These are phyloP conservation scores for Diaporthe aspalathi DNA, from an alignment of 2,329 filamentous ascomycete species.

Conservation along the genomic window DNA sequence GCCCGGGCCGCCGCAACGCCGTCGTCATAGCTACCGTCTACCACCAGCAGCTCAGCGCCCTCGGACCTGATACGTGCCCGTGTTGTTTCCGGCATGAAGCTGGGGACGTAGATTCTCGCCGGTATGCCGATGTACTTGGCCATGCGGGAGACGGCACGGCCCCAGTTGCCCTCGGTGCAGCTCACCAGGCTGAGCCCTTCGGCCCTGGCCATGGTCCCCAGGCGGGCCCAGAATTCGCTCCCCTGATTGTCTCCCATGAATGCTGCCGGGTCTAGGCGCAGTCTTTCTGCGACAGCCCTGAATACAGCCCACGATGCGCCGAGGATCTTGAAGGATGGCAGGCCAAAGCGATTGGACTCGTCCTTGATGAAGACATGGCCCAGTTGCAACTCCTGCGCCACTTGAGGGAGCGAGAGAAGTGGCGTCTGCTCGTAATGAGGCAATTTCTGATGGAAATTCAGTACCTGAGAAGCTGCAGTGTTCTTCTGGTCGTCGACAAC, in stretches of 20 bases:
- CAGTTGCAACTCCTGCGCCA: conserved; percentile 70
- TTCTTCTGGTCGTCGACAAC: neutral
- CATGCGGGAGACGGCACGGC: conserved; percentile 78
- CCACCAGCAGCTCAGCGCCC: conserved; percentile 68
- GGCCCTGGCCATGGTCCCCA: conserved; percentile 13
- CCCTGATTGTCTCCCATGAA: conserved; percentile 6
- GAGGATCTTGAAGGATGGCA: conserved; percentile 84
- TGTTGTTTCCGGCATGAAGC: conserved; percentile 65
- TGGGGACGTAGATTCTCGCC: conserved; percentile 72
- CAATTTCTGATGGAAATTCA: conserved; percentile 68
- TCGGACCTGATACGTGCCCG: conserved; percentile 68
- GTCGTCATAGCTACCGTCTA: conserved; percentile 72
- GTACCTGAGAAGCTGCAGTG: conserved; percentile 24
- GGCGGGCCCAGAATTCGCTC: neutral
- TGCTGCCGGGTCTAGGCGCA: conserved; percentile 50
- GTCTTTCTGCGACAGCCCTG: conserved; percentile 61
- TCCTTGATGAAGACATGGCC: conserved; percentile 74
- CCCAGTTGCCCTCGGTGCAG: conserved; percentile 82
- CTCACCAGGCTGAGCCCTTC: conserved; percentile 63
- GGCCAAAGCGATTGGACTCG: conserved; percentile 74
- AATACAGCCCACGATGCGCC: conserved; percentile 81
- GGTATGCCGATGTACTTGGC: conserved; percentile 66
- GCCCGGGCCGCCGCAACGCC: conserved; percentile 63
- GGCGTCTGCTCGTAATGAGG: conserved; percentile 68
- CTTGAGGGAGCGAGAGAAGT: conserved; percentile 59